phyloP scores from a whole-genome alignment of 768 basidiomycete species.

The Russula virescens region DNA sequence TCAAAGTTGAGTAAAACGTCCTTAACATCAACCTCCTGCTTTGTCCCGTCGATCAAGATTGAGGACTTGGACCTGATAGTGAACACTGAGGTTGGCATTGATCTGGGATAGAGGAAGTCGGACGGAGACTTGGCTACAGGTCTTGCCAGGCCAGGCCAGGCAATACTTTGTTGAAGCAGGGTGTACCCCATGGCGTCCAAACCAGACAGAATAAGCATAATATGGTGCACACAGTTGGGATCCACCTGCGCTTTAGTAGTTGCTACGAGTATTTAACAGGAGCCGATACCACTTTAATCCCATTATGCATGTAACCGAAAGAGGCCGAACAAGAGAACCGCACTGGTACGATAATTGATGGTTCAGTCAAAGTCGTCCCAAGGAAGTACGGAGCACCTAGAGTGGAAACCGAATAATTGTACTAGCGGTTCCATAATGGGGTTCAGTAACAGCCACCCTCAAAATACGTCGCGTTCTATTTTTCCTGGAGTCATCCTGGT shows the following conservation, averaged over 20 bases:
- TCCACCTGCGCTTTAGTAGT: neutral
- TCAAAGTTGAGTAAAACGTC: slow-evolving; percentile 14
- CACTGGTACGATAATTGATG: no score
- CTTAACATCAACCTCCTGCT: slow-evolving; percentile 10
- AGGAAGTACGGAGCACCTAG: no score
- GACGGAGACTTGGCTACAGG: neutral
- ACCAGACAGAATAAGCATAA: neutral
- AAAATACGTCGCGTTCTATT: no score
- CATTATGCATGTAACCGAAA: neutral
- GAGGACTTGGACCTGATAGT: slow-evolving; percentile 7
- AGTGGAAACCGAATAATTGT: no score
- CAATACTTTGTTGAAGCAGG: neutral
- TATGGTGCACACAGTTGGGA: neutral
- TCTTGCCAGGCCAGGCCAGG: neutral
- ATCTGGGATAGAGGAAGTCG: neutral
- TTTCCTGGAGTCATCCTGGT: no score
- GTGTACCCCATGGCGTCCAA: neutral
- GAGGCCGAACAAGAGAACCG: neutral
- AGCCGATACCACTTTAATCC: no score
- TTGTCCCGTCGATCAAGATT: slow-evolving; percentile 8
- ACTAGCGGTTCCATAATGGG: no score
- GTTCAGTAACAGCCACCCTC: no score
- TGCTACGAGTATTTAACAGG: no score
- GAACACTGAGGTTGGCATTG: slow-evolving; percentile 3
- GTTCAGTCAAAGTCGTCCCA: no score